Percentiles rank a stretch among this genome's conserved stretches.
phyloP scores from a whole-genome alignment of 495 filamentous ascomycete species.

The Neurospora sp. region DNA sequence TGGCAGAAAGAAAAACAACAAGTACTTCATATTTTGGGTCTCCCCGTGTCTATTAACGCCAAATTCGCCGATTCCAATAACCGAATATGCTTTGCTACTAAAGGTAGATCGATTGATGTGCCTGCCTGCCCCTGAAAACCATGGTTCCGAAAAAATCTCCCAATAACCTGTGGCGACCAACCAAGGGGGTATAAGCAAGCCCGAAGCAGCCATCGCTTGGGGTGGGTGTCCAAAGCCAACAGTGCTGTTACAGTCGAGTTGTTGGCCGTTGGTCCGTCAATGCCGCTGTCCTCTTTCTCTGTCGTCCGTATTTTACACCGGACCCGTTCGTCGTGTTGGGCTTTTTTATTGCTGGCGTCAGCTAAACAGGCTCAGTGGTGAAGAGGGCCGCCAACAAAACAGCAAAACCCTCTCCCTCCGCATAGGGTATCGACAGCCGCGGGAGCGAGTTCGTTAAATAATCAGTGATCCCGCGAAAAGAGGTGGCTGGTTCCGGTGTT shows the following conservation, averaged over 20 bases:
- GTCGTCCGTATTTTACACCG: not conserved
- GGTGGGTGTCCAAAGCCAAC: not conserved
- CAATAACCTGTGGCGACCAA: not conserved
- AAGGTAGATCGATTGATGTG: not conserved
- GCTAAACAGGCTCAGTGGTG: not conserved
- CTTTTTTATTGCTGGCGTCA: not conserved
- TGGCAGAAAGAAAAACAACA: not conserved
- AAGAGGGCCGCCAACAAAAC: not conserved
- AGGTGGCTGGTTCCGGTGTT: not conserved
- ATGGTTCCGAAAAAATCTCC: not conserved
- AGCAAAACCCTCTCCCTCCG: not conserved
- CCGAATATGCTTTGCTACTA: slow-evolving; percentile 6
- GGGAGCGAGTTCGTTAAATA: not conserved
- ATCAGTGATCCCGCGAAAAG: not conserved
- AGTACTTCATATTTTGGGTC: slow-evolving; percentile 4
- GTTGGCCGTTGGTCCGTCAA: not conserved
- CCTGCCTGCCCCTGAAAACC: not conserved
- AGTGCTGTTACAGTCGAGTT: not conserved
- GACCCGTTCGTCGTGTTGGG: not conserved
- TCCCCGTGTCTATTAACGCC: slow-evolving; percentile 14
- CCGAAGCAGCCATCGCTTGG: not conserved
- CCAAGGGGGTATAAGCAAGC: not conserved
- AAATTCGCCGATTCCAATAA: slow-evolving; percentile 11
- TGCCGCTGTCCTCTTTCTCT: not conserved
- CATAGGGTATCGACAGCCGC: not conserved